Evolutionary conservation across 164 flowering plant species (phyloP), one percentile per base, ranked within the genome.

Genomic region (Magnolia kwangsiensis): DNA sequence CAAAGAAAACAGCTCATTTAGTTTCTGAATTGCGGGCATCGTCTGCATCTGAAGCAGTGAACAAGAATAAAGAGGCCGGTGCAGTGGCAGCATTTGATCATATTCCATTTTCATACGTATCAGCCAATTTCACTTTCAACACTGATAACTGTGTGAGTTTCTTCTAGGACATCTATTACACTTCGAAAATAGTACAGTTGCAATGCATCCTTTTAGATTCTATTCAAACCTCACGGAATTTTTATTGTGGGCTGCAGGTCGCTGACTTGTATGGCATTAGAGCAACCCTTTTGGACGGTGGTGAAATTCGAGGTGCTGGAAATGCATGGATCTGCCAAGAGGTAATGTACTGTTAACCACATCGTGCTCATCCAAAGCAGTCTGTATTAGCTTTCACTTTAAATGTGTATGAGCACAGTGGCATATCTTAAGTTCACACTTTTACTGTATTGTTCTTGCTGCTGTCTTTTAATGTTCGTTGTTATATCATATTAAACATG

Each of bases 291-390:
- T 92, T 96, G 74, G 97, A 96, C 87, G 98, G 99, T 82, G 99
- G 99, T 82, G 99, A 96, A 85, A 92, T 96, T 81, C 89, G 98
- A 51, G 99, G 99, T 27, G 98, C 99, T 50, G 99, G 99, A 79
- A 91, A 94, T 88, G 97, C 92, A 31, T 96, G 99, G 99, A 90
- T 96, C 69, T 96, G 98, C 78, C 92, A 92, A 78, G 99, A 96
- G 99, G 99, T 93, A 83, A 19, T 71, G 63, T 64, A 65, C 37
- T 72, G 61, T 23, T n/a, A 29, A 24, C 50, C 31, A 24, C 14
- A 6, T 67, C 4, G 21, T 65, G 13, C 11, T 24, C 1, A 65
- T 18, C 27, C 11, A 65, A 6, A 65, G 6, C 27, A 16, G 61
- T 55, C 45, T 55, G 18, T 55, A 55, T 55, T 55, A 16, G 61